Base-by-base conservation (phyloP, 2,329 filamentous ascomycete genomes). In the Domatiomyces catenatus region DNA sequence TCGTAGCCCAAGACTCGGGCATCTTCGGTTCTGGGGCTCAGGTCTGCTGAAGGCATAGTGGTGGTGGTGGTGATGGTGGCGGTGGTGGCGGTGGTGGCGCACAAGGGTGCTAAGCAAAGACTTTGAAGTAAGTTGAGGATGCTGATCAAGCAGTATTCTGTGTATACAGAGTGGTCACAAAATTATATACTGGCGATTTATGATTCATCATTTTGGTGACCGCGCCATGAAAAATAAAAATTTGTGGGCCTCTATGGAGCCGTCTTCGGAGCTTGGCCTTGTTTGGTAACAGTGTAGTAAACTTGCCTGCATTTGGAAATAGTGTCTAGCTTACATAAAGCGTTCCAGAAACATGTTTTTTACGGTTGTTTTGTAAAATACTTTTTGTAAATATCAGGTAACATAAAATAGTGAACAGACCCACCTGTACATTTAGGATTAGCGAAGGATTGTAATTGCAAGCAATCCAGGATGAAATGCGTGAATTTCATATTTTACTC, bases 1-100 rank as follows among this genome's bases (percentile, higher is more conserved):
- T 94, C 94, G 76, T 93, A 90, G 61, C 90, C 90, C 56, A 84
- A 83, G 67, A 88, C 83, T 86, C 58, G 54, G 26, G 56, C 54
- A 44, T 60, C 58, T 50, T 60, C 58, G 42, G 49, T 56, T 42
- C 54, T 52, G 17, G 48, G 24, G 48, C 47, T 15, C 50, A 50
- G 43, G 48, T 58, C 58, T 49, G 51, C 51, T 49, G 48, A 55
- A 36, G 54, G 51, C 54, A 57, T 57, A 32, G 39, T 82, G 80
- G 26, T 81, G 68, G 59, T 80, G 86, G 71, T 62, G 72, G 22
- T 70, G 58, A n/a, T n/a, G n/a, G n/a, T n/a, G n/a, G 62, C 80
- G 83, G 48, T 28, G 26, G 28, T 32, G 28, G 28, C 8, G 28
- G 28, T 32, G 28, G 12, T 32, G 32, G 15, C 10, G 32, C 15